Evolutionary conservation across 768 basidiomycete species (phyloP), one percentile per base, ranked within the genome.

Genomic region (Boletus tylopilopsis): DNA sequence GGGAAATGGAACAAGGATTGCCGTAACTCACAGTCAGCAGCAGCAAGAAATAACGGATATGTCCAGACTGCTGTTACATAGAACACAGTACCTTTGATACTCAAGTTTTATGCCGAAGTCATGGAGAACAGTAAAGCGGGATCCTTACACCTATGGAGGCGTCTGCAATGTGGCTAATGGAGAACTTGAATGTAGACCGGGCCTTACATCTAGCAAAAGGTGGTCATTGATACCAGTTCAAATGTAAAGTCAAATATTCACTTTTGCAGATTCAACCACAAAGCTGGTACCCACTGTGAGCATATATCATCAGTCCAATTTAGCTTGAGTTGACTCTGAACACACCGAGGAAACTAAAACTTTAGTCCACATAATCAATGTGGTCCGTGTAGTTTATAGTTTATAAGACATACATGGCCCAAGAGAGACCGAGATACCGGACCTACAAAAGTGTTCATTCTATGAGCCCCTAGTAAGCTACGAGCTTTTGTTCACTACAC

Each of bases 1-100:
- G 9, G 11, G n/a, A 18, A 9, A 21, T 5, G 2, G 13, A 27
- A n/a, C 10, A 1, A 4, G n/a, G 3, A 18, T 13, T 16, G 6
- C 16, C 24, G 44, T n/a, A n/a, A n/a, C 57, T 35, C 11, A 58
- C 56, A 41, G 37, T 58, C 56, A 5, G 49, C 39, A 32, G 40
- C 49, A 42, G 39, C 23, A 38, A 50, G 18, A 36, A 58, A 58
- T 16, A 58, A 11, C 1, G 24, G 21, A 16, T 24, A 54, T 2
- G 15, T 16, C 57, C 56, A 56, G 25, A 13, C 18, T 16, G n/a
- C 13, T 2, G 27, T 16, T 3, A 47, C 16, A 37, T 36, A 25
- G 0, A 48, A 3, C 6, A 18, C 18, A 23, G 23, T 58, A 23
- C 57, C 57, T 57, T 40, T 6, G 42, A 8, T n/a, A n/a, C n/a